Base-by-base conservation (phyloP, 495 filamentous ascomycete species). In the Neohortaea acidophila region DNA sequence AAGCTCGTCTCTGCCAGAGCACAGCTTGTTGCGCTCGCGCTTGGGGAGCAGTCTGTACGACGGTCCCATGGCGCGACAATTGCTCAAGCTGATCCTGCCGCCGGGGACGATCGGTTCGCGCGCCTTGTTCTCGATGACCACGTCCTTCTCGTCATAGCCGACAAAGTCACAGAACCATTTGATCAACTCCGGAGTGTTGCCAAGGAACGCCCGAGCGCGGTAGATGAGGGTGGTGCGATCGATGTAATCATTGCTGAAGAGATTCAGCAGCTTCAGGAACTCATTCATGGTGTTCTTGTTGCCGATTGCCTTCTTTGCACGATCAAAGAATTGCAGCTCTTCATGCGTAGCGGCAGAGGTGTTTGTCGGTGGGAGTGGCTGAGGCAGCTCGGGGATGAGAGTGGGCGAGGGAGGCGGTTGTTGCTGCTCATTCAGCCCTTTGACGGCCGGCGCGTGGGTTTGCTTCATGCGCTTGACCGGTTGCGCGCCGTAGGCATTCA, bases 41-140 rank as follows among this genome's bases (percentile, higher is more conserved):
- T 81, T 86, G 12, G 91, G 91, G 0, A 99, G 66, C 14, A 94
- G 66, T 21, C 91, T 74, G 52, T 99, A 99, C 59, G 89, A 96
- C 4, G 87, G 91, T 3, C 89, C 89, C 15, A 89, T 69, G 2
- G 82, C 84, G 24, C 91, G 80, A 45, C 91, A 99, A 51, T 94
- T 92, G 39, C 81, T 87, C 36, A 99, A 61, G 11, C 83, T 84
- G 24, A 94, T 84, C 36, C 79, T 67, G 21, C 76, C 79, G 18
- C 67, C 67, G 2, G 83, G 77, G 6, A 75, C 70, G 10, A 33
- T 24, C 12, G 36, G 36, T 25, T 38, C 36, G 46, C 74, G 71
- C 0, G 86, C 77, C 25, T 72, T 68, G 45, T 85, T 81, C 42
- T 87, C 77, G 33, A 91, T 74, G n/a, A 75, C 57, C 44, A 81